Conservation (phyloP, 2,329 filamentous ascomycete genomes). For the Basipetospora chlamydospora region DNA sequence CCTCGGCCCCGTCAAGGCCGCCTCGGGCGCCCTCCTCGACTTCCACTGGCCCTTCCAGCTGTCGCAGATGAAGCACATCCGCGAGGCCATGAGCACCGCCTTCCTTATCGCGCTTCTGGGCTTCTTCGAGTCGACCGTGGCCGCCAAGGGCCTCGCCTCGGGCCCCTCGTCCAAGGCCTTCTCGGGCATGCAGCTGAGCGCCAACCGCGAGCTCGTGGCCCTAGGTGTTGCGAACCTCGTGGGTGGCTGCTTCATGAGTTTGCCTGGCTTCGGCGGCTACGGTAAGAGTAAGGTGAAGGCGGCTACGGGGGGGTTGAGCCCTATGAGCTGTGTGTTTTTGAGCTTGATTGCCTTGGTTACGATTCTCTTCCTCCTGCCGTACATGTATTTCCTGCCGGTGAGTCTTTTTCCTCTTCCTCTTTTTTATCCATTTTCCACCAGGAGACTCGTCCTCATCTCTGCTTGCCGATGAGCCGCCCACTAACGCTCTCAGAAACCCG, state of each 20-base stretch:
- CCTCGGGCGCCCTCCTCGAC: constrained; percentile 55
- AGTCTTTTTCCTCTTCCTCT: constrained; percentile 19
- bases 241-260: constrained; percentile 78
- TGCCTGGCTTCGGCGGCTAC: constrained; percentile 92
- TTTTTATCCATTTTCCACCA: background rate
- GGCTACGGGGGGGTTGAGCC: constrained; percentile 79
- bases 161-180: constrained; percentile 55
- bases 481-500: constrained; percentile 54
- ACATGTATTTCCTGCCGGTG: constrained; percentile 92
- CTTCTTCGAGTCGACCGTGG: constrained; percentile 97
- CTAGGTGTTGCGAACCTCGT: constrained; percentile 83
- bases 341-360: constrained; percentile 70
- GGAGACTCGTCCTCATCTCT: constrained; percentile 1
- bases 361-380: constrained; percentile 70
- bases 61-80: constrained; percentile 65
- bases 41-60: constrained; percentile 77
- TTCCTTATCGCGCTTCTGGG: constrained; percentile 89
- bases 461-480: background rate
- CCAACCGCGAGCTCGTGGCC: constrained; percentile 87
- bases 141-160: constrained; percentile 80
- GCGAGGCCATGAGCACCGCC: constrained; percentile 75
- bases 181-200: constrained; percentile 66
- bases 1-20: constrained; percentile 65
- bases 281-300: constrained; percentile 91
- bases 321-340: constrained; percentile 83